Evolutionary conservation across 139 green algal species (phyloP).

Genomic region (Yamagishiella unicocca): DNA sequence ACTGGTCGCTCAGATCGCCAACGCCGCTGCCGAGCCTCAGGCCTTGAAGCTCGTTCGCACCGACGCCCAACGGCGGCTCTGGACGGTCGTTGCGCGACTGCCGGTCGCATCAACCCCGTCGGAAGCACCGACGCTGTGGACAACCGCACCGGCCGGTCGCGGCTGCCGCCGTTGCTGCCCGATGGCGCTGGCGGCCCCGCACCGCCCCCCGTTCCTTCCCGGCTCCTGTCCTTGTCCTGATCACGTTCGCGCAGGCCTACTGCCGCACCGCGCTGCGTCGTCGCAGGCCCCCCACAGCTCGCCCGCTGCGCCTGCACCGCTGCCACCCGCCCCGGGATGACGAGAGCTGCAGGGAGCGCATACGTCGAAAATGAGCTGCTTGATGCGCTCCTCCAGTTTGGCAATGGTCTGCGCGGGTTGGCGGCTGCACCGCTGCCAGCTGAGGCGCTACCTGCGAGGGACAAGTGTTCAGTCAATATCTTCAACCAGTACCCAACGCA

Average conservation of each 20-base stretch:
- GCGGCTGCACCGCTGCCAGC: too few species aligned
- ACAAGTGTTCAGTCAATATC: too few species aligned
- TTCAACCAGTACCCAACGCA: too few species aligned
- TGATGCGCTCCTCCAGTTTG: constrained; percentile 42
- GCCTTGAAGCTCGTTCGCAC: neutral
- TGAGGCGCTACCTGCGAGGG: too few species aligned
- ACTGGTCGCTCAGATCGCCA: too few species aligned
- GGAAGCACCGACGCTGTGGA: neutral
- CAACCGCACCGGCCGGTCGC: neutral
- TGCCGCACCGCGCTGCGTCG: neutral
- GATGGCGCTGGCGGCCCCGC: neutral
- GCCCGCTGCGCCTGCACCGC: too few species aligned
- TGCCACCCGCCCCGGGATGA: neutral
- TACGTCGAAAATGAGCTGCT: constrained; percentile 2
- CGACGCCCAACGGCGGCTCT: neutral
- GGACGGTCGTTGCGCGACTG: neutral
- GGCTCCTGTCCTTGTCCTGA: constrained; percentile 14
- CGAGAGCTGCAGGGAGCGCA: constrained; percentile 10
- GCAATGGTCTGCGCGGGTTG: neutral
- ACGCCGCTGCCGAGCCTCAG: too few species aligned
- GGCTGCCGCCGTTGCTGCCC: neutral
- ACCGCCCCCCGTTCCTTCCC: neutral
- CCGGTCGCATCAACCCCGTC: neutral
- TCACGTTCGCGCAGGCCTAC: constrained; percentile 11
- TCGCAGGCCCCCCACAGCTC: too few species aligned